phyloP scores from a whole-genome alignment of 139 green algal genomes.

The Tetraselmis chui region DNA sequence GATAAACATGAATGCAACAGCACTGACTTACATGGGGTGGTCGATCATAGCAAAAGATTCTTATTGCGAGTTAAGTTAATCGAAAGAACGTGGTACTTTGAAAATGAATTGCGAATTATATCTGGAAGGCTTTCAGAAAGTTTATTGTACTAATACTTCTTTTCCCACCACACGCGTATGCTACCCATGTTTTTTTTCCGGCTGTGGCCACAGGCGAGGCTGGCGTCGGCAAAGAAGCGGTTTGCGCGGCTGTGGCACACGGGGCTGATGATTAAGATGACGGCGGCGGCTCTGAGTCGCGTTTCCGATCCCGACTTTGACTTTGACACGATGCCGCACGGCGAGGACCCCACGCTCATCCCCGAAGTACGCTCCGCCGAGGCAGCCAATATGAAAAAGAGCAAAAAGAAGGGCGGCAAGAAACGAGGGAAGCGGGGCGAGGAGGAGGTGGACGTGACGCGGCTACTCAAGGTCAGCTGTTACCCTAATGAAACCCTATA shows the following conservation, averaged over 20 bases:
- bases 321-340: not conserved
- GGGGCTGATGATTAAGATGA: not conserved
- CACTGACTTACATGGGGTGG: too few relatives aligned
- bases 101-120: too few relatives aligned
- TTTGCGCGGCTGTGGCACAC: not conserved
- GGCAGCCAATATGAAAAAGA: too few relatives aligned
- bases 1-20: too few relatives aligned
- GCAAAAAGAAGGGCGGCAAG: not conserved
- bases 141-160: too few relatives aligned
- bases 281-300: not conserved
- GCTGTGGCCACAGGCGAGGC: not conserved
- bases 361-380: not conserved
- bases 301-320: not conserved
- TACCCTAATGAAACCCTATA: too few relatives aligned
- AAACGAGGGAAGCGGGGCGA: not conserved
- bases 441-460: not conserved
- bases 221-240: not conserved
- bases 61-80: too few relatives aligned
- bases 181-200: too few relatives aligned
- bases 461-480: not conserved
- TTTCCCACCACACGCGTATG: too few relatives aligned
- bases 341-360: not conserved
- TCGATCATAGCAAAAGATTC: too few relatives aligned
- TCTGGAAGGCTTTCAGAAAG: too few relatives aligned
- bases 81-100: too few relatives aligned